These are phyloP conservation scores for Goffeauzyma gilvescens DNA, from an alignment of 768 basidiomycete genomes.

Conservation along the genomic window DNA sequence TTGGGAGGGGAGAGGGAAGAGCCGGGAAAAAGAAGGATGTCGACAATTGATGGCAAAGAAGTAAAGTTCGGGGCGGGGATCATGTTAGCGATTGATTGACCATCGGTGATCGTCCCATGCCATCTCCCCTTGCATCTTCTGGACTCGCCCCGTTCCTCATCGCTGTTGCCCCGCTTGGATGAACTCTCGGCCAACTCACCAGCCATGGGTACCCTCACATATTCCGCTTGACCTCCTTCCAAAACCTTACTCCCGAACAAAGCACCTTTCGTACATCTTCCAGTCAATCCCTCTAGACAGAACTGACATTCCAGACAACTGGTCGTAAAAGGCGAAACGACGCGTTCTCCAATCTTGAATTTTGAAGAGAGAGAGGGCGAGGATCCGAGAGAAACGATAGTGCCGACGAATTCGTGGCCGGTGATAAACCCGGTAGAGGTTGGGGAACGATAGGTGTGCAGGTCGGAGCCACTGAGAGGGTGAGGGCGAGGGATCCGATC, in stretches of 20 bases:
- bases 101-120: no score
- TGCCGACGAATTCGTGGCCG: slow-evolving; percentile 13
- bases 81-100: no score
- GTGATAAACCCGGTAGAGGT: neutral
- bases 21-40: no score
- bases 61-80: no score
- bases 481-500: neutral
- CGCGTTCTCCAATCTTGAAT: slow-evolving; percentile 1
- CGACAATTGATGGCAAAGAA: no score
- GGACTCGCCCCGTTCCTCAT: no score
- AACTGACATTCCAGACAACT: slow-evolving; percentile 9
- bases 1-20: no score
- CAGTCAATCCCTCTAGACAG: slow-evolving; percentile 4
- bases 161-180: no score
- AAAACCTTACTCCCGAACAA: slow-evolving; percentile 9
- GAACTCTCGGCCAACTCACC: slow-evolving; percentile 9
- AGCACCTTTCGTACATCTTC: slow-evolving; percentile 6
- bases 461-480: neutral
- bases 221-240: slow-evolving; percentile 12
- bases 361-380: neutral
- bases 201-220: slow-evolving; percentile 9
- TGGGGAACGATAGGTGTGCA: neutral
- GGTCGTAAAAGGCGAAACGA: slow-evolving; percentile 12
- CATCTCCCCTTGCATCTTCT: no score
- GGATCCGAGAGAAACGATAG: slow-evolving; percentile 5